Base-by-base conservation (phyloP, 2,329 filamentous ascomycete genomes). In the Xylaria hypoxylon region DNA sequence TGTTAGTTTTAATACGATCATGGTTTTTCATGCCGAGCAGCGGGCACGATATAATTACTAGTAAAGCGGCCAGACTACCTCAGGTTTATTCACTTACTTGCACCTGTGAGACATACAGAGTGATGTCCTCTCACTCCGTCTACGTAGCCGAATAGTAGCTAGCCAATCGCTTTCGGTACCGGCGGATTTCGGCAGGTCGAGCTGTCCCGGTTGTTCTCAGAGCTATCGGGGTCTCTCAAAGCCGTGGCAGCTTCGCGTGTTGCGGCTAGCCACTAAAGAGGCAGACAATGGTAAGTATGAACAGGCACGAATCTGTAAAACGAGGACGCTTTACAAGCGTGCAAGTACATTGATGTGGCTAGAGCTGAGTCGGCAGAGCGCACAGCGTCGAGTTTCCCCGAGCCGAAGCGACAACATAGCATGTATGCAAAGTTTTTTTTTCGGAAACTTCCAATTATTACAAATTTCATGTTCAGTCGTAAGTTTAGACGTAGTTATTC, bases 301-400 rank as follows among this genome's bases (percentile, higher is more conserved):
- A 31, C 33, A 50, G 8, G 4, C 38, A 3, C 11, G 11, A 15
- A 26, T 10, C 31, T 4, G 28, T 7, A 50, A 22, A 19, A 15
- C 22, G 15, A 42, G 11, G 6, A n/a, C n/a, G 38, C 47, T 40
- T 40, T 56, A 62, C 42, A 48, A 17, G 31, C 28, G 31, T 28
- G 42, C 42, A 31, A 62, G 19, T 22, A 31, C 19, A 24, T 31
- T 31, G 15, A 48, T 38, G 22, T 56, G 22, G 22, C 31, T 31
- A 47, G 40, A 19, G 48, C 59, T 56, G 40, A 40, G 42, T n/a
- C 28, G 42, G 31, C 28, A 19, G 56, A 55, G 42, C 28, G 40
- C 15, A 56, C n/a, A 35, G 17, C 31, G 33, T 56, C 19, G 50
- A 62, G 59, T 62, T 62, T 62, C 42, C 42, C 59, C 59, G 59